phyloP scores from a whole-genome alignment of 257 asterid species.

The Salvia splendens region DNA sequence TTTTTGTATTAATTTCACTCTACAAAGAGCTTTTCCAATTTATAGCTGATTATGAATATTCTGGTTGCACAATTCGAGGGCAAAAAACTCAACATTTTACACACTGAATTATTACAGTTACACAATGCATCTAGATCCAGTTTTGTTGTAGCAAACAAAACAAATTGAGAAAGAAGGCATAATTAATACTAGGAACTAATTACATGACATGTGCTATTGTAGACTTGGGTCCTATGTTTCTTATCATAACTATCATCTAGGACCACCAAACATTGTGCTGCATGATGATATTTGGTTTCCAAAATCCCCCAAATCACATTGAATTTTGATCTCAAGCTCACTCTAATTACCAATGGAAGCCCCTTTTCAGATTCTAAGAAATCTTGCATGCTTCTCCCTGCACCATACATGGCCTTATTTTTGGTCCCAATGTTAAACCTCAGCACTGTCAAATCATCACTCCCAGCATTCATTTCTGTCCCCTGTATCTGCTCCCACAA shows the following conservation, averaged over 20 bases:
- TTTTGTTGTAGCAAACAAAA: not conserved
- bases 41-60: too few relatives aligned
- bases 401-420: slow-evolving; percentile 74
- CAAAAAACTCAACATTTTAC: too few relatives aligned
- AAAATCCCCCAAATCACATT: slow-evolving; percentile 63
- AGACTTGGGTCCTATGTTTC: slow-evolving; percentile 55
- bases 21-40: too few relatives aligned
- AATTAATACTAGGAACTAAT: slow-evolving; percentile 23
- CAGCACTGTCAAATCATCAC: slow-evolving; percentile 37
- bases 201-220: slow-evolving; percentile 47
- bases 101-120: too few relatives aligned
- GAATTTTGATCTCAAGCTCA: slow-evolving; percentile 52
- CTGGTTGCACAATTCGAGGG: too few relatives aligned
- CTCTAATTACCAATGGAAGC: slow-evolving; percentile 45
- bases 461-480: slow-evolving; percentile 46
- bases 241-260: slow-evolving; percentile 45
- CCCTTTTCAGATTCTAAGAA: slow-evolving; percentile 63
- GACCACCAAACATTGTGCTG: slow-evolving; percentile 50
- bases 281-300: slow-evolving; percentile 51
- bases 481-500: slow-evolving; percentile 37
- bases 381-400: slow-evolving; percentile 79
- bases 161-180: not conserved
- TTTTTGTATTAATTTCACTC: too few relatives aligned
- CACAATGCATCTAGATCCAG: too few relatives aligned
- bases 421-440: slow-evolving; percentile 55